Conservation (phyloP, 768 basidiomycete species). For the Pleurotus sapidus region DNA sequence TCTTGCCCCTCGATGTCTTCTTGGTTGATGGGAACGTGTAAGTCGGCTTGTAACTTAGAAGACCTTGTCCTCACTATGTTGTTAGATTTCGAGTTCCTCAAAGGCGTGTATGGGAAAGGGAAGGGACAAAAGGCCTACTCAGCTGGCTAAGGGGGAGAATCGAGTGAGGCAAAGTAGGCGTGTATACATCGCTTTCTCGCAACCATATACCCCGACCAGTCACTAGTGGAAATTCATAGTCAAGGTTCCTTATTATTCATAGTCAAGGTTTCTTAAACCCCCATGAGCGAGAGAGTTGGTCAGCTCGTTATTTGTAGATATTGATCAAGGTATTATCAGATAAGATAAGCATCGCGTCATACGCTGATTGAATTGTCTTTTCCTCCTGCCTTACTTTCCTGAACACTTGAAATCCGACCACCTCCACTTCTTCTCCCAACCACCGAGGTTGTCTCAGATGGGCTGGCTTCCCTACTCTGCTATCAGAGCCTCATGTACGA, state of each 20-base stretch:
- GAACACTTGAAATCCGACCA: not conserved
- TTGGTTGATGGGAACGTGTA: constrained; percentile 84
- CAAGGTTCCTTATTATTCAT: no score
- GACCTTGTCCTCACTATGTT: not conserved
- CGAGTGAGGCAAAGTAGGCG: constrained; percentile 31
- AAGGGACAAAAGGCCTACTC: constrained; percentile 79
- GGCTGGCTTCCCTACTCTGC: not conserved
- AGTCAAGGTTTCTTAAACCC: no score
- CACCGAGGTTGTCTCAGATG: not conserved
- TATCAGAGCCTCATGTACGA: not conserved
- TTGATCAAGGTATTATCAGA: constrained; percentile 55
- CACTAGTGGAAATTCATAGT: no score
- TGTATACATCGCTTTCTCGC: no score
- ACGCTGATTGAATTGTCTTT: no score
- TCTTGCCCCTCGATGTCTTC: constrained; percentile 77
- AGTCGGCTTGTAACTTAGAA: no score
- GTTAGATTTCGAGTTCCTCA: constrained; percentile 78
- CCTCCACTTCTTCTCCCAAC: not conserved
- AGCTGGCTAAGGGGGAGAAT: constrained; percentile 77
- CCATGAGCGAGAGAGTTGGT: no score
- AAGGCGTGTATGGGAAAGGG: constrained; percentile 81
- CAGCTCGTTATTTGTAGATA: not conserved
- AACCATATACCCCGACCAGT: no score
- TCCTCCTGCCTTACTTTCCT: not conserved
- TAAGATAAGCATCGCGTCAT: not conserved